Conservation (phyloP, 2,329 filamentous ascomycete species). For the Eurotiales sp. region DNA sequence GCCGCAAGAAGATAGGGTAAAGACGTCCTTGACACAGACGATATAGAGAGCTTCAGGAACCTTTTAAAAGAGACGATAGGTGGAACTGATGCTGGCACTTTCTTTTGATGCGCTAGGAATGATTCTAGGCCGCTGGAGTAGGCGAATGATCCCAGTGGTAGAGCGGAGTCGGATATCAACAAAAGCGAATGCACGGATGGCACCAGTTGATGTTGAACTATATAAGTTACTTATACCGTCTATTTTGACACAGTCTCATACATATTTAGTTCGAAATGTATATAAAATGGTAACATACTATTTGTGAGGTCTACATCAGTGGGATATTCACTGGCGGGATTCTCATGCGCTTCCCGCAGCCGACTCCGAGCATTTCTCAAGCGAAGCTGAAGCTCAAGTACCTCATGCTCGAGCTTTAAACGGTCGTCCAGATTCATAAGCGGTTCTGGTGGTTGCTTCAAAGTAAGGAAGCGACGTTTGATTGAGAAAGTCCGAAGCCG, state of each 20-base stretch:
- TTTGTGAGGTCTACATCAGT: constrained; percentile 7
- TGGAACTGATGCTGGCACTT: constrained; percentile 27
- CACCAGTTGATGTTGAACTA: constrained; percentile 4
- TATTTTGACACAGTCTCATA: not conserved
- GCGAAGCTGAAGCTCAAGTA: constrained; percentile 47
- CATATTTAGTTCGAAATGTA: not conserved
- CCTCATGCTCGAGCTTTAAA: constrained; percentile 31
- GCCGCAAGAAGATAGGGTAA: constrained; percentile 58
- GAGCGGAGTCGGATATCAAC: constrained; percentile 60
- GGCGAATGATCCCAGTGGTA: constrained; percentile 62
- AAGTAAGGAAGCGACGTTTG: constrained; percentile 14
- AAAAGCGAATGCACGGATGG: constrained; percentile 52
- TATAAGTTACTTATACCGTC: not conserved
- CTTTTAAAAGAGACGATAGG: constrained; percentile 46
- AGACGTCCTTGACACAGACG: constrained; percentile 55
- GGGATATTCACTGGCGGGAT: constrained; percentile 2
- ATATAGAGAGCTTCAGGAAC: constrained; percentile 56
- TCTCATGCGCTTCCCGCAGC: constrained; percentile 27
- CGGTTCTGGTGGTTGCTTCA: not conserved
- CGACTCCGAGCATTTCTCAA: constrained; percentile 44
- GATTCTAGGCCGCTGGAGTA: constrained; percentile 64
- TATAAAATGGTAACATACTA: constrained; percentile 15
- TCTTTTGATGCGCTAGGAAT: constrained; percentile 56
- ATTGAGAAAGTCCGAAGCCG: constrained; percentile 13
- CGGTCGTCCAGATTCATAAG: constrained; percentile 6